These are phyloP conservation scores for Leccinum griseonigrum DNA, from an alignment of 1,284 basidiomycete genomes.

Conservation along the genomic window DNA sequence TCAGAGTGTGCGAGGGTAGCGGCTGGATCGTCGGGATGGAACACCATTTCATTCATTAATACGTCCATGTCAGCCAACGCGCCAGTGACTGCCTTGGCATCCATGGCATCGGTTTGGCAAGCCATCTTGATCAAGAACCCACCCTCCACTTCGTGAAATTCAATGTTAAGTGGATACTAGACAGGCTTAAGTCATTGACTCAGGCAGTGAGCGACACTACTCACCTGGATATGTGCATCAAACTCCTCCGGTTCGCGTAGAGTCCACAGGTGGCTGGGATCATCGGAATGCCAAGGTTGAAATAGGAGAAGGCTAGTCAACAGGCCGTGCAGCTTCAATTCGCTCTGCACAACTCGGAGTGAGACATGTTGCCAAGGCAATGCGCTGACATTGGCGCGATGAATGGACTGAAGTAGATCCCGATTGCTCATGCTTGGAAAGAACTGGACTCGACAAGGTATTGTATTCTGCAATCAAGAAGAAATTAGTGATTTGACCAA, in stretches of 20 bases:
- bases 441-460: slow-evolving; percentile 44
- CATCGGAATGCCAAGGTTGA: slow-evolving; percentile 32
- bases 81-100: slow-evolving; percentile 22
- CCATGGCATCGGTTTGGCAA: slow-evolving; percentile 34
- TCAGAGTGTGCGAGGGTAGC: slow-evolving; percentile 2
- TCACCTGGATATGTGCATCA: slow-evolving; percentile 43
- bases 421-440: slow-evolving; percentile 29
- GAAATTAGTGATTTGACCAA: neutral
- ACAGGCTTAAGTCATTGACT: neutral
- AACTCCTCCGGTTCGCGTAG: slow-evolving; percentile 34
- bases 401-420: slow-evolving; percentile 39
- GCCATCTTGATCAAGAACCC: slow-evolving; percentile 39
- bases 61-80: slow-evolving; percentile 31
- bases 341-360: slow-evolving; percentile 42
- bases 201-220: neutral
- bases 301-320: slow-evolving; percentile 50
- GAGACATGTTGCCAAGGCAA: slow-evolving; percentile 49
- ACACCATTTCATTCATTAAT: slow-evolving; percentile 30
- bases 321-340: slow-evolving; percentile 33
- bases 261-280: slow-evolving; percentile 33
- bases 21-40: slow-evolving; percentile 24
- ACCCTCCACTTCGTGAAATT: slow-evolving; percentile 37
- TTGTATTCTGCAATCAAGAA: slow-evolving; percentile 40
- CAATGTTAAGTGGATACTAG: slow-evolving; percentile 48
- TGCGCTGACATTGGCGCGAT: slow-evolving; percentile 39